A percentile compares a stretch with the other conserved stretches of the same genome.
Evolutionary conservation across 305 asterid genomes (phyloP).

Genomic region (Solanum hybrid): DNA sequence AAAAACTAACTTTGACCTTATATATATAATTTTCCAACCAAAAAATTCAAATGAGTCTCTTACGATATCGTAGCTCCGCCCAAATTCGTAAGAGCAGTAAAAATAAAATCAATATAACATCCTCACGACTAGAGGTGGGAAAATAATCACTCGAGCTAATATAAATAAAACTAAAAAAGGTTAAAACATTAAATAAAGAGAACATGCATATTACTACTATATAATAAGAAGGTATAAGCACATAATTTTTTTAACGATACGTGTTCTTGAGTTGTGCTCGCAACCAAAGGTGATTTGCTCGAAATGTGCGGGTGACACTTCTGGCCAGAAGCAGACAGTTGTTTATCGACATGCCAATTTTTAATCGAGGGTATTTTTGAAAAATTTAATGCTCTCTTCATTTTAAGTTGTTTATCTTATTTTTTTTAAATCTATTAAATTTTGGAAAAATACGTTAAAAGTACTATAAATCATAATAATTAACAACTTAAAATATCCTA

Average conservation of each 20-base stretch:
- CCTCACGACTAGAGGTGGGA: background rate
- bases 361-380: too few relatives aligned
- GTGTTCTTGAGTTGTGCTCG: background rate
- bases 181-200: background rate
- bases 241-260: background rate
- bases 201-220: background rate
- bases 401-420: too few relatives aligned
- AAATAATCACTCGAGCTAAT: background rate
- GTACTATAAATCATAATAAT: too few relatives aligned
- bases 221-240: too few relatives aligned
- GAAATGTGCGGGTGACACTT: background rate
- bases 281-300: background rate
- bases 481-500: too few relatives aligned
- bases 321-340: background rate
- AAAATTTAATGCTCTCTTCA: too few relatives aligned
- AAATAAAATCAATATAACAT: too few relatives aligned
- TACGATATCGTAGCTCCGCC: background rate
- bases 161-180: background rate
- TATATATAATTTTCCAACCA: background rate
- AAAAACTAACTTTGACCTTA: background rate
- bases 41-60: background rate
- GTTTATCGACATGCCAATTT: background rate
- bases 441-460: too few relatives aligned
- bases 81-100: background rate
- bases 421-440: too few relatives aligned